These are phyloP conservation scores for Nakaseomyces delphensis DNA, from an alignment of 1,139 yeast species.

Conservation along the genomic window DNA sequence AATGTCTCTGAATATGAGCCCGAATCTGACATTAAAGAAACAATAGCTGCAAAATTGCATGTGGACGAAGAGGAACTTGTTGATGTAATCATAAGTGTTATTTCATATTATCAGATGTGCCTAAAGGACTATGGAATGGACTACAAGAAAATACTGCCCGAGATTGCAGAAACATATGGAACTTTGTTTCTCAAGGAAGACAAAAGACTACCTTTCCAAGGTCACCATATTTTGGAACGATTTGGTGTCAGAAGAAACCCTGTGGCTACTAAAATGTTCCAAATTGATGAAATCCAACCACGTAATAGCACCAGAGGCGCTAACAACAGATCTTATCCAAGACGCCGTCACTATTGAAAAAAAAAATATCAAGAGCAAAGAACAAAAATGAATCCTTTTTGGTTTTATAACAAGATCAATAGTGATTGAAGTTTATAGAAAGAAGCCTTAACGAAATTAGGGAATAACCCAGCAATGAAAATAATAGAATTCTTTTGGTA, in stretches of 20 bases:
- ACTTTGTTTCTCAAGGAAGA: constrained; percentile 10
- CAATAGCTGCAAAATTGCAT: constrained; percentile 27
- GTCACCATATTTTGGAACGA: constrained; percentile 18
- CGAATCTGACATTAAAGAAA: constrained; percentile 19
- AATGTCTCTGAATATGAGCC: constrained; percentile 33
- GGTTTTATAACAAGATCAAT: no score
- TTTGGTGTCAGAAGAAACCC: constrained; percentile 19
- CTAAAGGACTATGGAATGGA: constrained; percentile 20
- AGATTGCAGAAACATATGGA: constrained; percentile 24
- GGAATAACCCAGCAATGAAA: no score
- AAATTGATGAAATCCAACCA: constrained; percentile 8
- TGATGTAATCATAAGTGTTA: constrained; percentile 21
- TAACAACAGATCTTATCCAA: background rate
- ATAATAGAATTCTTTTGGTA: no score
- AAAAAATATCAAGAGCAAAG: background rate
- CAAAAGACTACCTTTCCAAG: constrained; percentile 18
- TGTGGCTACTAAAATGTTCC: constrained; percentile 15
- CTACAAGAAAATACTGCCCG: constrained; percentile 15
- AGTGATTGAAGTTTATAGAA: no score
- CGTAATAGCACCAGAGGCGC: background rate
- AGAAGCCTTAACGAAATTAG: no score
- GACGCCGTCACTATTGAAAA: background rate
- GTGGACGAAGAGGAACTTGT: constrained; percentile 18
- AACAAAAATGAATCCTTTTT: no score
- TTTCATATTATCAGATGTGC: constrained; percentile 25